Evolutionary conservation across 2,329 filamentous ascomycete genomes (phyloP), one percentile per base, ranked within the genome.

Genomic region (Cercospora citrullina): DNA sequence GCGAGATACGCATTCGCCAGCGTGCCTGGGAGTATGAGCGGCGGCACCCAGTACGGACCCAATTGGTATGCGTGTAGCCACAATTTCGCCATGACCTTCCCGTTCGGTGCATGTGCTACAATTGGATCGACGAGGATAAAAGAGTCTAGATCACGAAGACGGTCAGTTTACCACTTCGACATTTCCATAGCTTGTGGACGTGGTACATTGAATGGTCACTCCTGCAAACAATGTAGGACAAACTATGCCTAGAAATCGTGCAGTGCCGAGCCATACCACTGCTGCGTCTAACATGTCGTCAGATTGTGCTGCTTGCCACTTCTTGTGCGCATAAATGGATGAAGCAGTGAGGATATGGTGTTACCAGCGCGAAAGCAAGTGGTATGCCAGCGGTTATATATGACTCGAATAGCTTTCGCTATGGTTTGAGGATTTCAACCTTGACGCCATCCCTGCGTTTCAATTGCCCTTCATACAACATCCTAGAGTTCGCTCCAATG

Each of bases 61-160:
- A 77, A 76, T 67, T 77, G 76, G 68, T 81, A 80, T 33, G 79
- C 79, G 66, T 79, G 75, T 5, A 80, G 71, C 79, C 79, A 81
- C 72, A 80, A 79, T 67, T 77, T 79, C 16, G 78, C 79, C 69
- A 80, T 77, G 42, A 77, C 66, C 63, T 77, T 77, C 39, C 73
- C 66, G 45, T 72, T 73, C 6, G 71, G 71, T 26, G 78, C 78
- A 68, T 80, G 75, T 10, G 69, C 67, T 31, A 76, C 68, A 61
- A 80, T 70, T 2, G 79, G 78, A 12, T 78, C 74, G 5, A 80
- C 75, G 51, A 78, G 76, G n/a, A 79, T 77, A 67, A 77, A 70
- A 63, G 73, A 78, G 69, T 80, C 73, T 72, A 67, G 66, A 18
- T 63, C 26, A 36, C 12, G 55, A 59, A 36, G n/a, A 10, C 5